Base-by-base conservation (phyloP, 2,329 filamentous ascomycete species). In the Fusarium annulatum region DNA sequence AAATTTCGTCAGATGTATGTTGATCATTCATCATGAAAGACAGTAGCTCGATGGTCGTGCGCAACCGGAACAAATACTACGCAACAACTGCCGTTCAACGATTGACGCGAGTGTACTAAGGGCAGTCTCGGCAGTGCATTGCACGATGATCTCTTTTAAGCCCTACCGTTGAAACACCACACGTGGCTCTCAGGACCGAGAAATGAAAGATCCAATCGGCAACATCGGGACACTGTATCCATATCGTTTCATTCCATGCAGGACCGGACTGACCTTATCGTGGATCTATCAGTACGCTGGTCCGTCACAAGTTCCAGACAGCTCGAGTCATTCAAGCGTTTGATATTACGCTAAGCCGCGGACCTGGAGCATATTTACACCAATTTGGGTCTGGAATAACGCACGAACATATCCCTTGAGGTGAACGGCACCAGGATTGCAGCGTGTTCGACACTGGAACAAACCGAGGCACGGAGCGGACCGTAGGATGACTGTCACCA, bases 401-500 rank as follows among this genome's bases (percentile, higher is more conserved):
- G 21, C n/a, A 51, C 41, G 30, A 46, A 36, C 28, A 26, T 61
- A 42, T 23, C 23, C 34, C 33, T 34, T 38, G 43, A 55, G 36
- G 28, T 49, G 33, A 30, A 30, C 33, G 18, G 48, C 53, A 48
- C 19, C 48, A 41, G 49, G 33, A 46, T 49, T 41, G 42, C 38
- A 66, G 42, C 26, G 45, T 52, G 48, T 51, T 55, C 10, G 30
- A 55, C 16, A 26, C 26, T 70, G 66, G 42, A 49, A 60, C 53
- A 66, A 52, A 41, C 30, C 42, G n/a, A 60, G 61, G 48, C 48
- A 23, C 61, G 66, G 66, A 66, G 61, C 66, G 67, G 59, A 61
- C 67, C 67, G 67, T 52, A 48, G 38, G 14, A 66, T 49, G 46
- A 46, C 19, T 56, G 57, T 66, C 64, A 66, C 71, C 68, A 61